Evolutionary conservation across 768 basidiomycete genomes (phyloP).

Genomic region (Russula vinacea): DNA sequence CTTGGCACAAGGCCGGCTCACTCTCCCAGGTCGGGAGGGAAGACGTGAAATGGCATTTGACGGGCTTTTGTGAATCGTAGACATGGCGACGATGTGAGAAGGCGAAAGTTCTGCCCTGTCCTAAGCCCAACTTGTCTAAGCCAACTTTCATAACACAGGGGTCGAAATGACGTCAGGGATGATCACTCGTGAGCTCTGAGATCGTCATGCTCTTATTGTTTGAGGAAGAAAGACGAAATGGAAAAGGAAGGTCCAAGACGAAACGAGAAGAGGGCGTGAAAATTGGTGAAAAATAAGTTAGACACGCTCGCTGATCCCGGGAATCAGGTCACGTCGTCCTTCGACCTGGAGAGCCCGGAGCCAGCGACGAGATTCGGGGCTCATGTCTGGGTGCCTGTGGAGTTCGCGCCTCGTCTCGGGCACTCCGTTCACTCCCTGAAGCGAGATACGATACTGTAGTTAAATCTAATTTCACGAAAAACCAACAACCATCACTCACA

Average conservation of each 20-base stretch:
- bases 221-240: not conserved
- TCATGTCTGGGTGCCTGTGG: slow-evolving; percentile 9
- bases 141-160: not conserved
- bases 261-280: not conserved
- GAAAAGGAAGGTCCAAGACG: no score
- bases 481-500: slow-evolving; percentile 30
- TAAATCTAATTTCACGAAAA: not conserved
- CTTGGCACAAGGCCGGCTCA: not conserved
- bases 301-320: not conserved
- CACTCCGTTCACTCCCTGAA: slow-evolving; percentile 20
- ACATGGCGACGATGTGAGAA: not conserved
- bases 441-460: not conserved
- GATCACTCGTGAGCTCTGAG: no score
- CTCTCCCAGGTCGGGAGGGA: slow-evolving; percentile 12
- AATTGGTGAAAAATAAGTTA: no score
- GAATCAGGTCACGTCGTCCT: slow-evolving; percentile 5
- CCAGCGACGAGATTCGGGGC: not conserved
- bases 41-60: no score
- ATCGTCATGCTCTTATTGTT: not conserved
- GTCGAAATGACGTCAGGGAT: not conserved
- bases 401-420: slow-evolving; percentile 7
- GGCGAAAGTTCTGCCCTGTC: no score
- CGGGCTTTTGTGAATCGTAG: not conserved
- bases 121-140: no score
- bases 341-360: not conserved